Base-by-base conservation (phyloP, 2,329 filamentous ascomycete species). In the Chaetomium strumarium region DNA sequence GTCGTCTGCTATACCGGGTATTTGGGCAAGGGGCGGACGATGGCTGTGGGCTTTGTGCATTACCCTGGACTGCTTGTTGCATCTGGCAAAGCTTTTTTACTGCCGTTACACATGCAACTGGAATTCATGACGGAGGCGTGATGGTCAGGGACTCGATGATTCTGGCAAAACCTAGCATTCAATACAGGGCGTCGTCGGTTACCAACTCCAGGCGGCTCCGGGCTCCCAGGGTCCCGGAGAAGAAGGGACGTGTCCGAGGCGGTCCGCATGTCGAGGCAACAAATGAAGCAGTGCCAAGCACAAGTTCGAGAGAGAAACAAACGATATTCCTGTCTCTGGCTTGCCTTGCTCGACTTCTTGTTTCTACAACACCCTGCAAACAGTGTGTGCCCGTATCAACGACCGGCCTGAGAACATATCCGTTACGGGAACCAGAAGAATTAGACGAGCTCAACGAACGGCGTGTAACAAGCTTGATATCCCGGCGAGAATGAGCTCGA, bases 41-140 rank as follows among this genome's bases (percentile, higher is more conserved):
- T 62, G 62, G 63, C 62, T 64, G 60, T 62, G 65, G 24, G 64
- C 63, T 66, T 59, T 67, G 63, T 69, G 67, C 65, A 67, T 68
- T 67, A 65, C 63, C 61, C 61, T 59, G 60, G 62, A 60, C 64
- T 60, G 62, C 60, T 57, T 52, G 60, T 56, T 58, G 57, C 56
- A 55, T 56, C 48, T 57, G 51, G 56, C 58, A 52, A 55, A 24
- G 24, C 55, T 54, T 42, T 54, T 42, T 61, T 49, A 58, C 53
- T n/a, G 59, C 58, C 58, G 50, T 51, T 51, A 48, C 41, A 24
- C 57, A 58, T 58, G 53, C 60, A 58, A 55, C 50, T 53, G 58
- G 58, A 31, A 58, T 58, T 55, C 55, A 57, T 61, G 54, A 62
- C 56, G 60, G 58, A 57, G 63, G 63, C 62, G 63, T 64, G 66